Conservation (phyloP, 176 grass and related monocot species). For the Alloteropsis semialata region DNA sequence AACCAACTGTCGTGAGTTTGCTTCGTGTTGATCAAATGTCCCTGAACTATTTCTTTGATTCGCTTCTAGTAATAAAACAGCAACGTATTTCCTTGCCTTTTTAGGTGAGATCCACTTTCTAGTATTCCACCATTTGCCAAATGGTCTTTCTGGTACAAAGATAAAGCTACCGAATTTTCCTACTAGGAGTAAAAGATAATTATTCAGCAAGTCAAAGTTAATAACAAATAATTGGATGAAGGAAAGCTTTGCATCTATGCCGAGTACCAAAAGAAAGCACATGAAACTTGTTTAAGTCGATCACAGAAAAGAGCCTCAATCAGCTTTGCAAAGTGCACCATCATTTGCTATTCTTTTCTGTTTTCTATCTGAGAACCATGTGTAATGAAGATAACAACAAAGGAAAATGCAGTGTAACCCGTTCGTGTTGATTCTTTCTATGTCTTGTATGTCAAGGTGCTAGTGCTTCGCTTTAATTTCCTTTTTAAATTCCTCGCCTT, state of each 20-base stretch:
- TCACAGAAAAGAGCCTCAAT: not conserved
- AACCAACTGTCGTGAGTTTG: not conserved
- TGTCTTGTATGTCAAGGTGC: not conserved
- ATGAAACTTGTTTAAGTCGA: no score
- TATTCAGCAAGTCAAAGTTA: slow-evolving; percentile 5
- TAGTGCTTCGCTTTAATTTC: not conserved
- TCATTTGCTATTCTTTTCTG: not conserved
- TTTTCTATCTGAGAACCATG: not conserved
- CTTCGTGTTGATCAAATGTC: not conserved
- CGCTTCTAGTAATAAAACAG: not conserved
- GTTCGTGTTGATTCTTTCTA: not conserved
- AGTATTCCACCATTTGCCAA: not conserved
- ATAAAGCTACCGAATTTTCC: not conserved
- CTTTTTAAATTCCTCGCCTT: not conserved
- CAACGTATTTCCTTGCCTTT: not conserved
- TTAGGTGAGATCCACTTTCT: not conserved
- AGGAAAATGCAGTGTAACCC: not conserved
- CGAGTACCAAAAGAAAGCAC: not conserved
- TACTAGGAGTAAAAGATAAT: not conserved
- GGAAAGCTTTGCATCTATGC: not conserved
- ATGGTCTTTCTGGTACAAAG: not conserved
- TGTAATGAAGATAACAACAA: not conserved
- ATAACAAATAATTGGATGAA: not conserved
- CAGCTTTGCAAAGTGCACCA: not conserved
- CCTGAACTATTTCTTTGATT: not conserved